A percentile compares a stretch with the other conserved stretches of the same genome.
phyloP scores from a whole-genome alignment of 345 rosid genomes.

The Gossypium rotundifolium region DNA sequence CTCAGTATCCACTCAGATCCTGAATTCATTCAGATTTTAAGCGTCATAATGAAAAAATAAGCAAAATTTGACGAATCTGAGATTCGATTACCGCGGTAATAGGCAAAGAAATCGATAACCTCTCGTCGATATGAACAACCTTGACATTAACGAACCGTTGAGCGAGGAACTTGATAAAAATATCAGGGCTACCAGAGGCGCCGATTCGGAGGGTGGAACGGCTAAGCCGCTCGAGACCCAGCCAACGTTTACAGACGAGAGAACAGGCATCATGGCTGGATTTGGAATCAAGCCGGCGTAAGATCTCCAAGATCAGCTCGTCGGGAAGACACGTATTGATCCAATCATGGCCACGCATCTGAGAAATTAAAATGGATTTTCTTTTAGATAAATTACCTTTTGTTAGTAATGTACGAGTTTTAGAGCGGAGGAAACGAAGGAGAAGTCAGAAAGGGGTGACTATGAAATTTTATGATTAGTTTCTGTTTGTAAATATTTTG shows the following conservation, averaged over 20 bases:
- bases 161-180: slow-evolving; percentile 54
- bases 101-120: slow-evolving; percentile 51
- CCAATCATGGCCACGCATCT: slow-evolving; percentile 70
- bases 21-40: not conserved
- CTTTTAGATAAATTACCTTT: not conserved
- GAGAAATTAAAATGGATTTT: not conserved
- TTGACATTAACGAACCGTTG: slow-evolving; percentile 62
- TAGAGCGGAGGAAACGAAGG: not conserved
- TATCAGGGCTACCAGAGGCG: slow-evolving; percentile 67
- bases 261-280: slow-evolving; percentile 70
- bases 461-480: not conserved
- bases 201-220: slow-evolving; percentile 82
- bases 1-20: not conserved
- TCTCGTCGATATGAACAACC: slow-evolving; percentile 66
- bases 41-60: not conserved
- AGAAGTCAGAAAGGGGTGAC: too few relatives aligned
- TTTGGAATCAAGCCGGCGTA: slow-evolving; percentile 62
- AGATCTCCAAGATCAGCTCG: slow-evolving; percentile 70
- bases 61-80: not conserved
- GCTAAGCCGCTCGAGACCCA: slow-evolving; percentile 63
- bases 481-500: not conserved
- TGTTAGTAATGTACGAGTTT: not conserved
- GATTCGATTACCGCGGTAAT: slow-evolving; percentile 24
- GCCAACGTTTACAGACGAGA: slow-evolving; percentile 92
- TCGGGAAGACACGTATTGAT: slow-evolving; percentile 71